These are phyloP conservation scores for Spergularia bocconei DNA, from an alignment of 148 eudicot genomes.

Conservation along the genomic window DNA sequence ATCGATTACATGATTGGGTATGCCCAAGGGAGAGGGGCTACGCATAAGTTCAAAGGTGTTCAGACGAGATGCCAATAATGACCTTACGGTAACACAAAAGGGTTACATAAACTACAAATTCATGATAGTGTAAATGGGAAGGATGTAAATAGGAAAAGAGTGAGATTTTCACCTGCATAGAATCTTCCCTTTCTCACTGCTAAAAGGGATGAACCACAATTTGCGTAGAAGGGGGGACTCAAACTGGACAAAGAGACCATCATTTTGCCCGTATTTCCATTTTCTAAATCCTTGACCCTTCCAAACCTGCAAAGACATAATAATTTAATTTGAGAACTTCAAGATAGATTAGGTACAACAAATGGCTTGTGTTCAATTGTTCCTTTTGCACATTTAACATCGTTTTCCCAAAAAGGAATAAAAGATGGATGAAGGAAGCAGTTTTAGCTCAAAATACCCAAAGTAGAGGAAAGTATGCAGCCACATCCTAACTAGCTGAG, in stretches of 20 bases:
- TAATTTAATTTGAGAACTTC: background rate
- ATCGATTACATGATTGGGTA: no score
- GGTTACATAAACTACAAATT: background rate
- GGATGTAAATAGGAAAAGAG: background rate
- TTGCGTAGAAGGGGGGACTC: conserved; percentile 67
- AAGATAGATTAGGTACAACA: conserved; percentile 3
- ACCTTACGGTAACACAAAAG: background rate
- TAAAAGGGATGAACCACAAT: conserved; percentile 81
- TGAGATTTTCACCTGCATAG: conserved; percentile 65
- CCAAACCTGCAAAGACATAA: conserved; percentile 72
- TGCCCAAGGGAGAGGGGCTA: background rate
- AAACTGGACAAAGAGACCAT: conserved; percentile 93
- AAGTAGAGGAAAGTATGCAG: background rate
- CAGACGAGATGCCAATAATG: background rate
- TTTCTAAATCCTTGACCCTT: conserved; percentile 96
- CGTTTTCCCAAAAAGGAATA: background rate
- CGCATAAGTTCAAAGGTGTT: background rate
- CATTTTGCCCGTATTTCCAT: conserved; percentile 93
- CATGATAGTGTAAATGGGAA: conserved; percentile 4
- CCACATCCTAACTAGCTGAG: background rate
- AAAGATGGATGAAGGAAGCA: background rate
- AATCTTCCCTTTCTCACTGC: conserved; percentile 71
- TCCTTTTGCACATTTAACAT: background rate
- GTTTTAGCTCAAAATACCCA: background rate
- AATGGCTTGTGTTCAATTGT: background rate